Base-by-base conservation (phyloP, 2,329 filamentous ascomycete genomes). In the Cercospora citrullina region DNA sequence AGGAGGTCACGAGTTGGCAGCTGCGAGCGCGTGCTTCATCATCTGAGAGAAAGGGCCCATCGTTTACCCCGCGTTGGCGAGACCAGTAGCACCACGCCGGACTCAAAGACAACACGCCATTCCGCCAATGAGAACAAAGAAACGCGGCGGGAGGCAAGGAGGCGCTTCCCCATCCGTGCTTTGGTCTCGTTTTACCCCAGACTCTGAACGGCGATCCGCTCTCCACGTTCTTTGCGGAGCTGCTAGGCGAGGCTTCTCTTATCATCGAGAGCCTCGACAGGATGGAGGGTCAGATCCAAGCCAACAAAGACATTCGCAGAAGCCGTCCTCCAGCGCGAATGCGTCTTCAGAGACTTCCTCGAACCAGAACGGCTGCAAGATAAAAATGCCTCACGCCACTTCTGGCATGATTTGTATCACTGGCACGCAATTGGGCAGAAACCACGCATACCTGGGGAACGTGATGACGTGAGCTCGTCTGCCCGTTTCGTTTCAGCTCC, bases 351-450 rank as follows among this genome's bases (percentile, higher is more conserved):
- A 42, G 36, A 42, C 36, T 7, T 42, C 39, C 30, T 45, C 39
- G n/a, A 14, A 18, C 18, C 30, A 28, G 42, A 6, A 59, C 12
- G 1, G 51, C 48, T 5, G 51, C 55, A 48, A 5, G 36, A 39
- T 39, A 59, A 51, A 51, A 42, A 55, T 42, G 28, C 36, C 60
- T 67, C 65, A 67, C 59, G 65, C 59, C 45, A 66, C 51, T 39
- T 30, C 57, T 66, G 39, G 59, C 45, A 51, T 33, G 60, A 64
- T 57, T 51, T 33, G 63, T 62, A 67, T 63, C 60, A 53, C 60
- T 51, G 48, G 60, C 65, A 63, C 53, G 60, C 59, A 31, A 64
- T 67, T 63, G 65, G 65, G 60, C 55, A 63, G 53, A 60, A 61
- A 36, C 48, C 45, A 51, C 39, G 53, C 45, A 21, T 36, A 33